A percentile compares a stretch with the other conserved stretches of the same genome.
phyloP scores from a whole-genome alignment of 73 alveolate species.

The Tetrahymena malaccensis region DNA sequence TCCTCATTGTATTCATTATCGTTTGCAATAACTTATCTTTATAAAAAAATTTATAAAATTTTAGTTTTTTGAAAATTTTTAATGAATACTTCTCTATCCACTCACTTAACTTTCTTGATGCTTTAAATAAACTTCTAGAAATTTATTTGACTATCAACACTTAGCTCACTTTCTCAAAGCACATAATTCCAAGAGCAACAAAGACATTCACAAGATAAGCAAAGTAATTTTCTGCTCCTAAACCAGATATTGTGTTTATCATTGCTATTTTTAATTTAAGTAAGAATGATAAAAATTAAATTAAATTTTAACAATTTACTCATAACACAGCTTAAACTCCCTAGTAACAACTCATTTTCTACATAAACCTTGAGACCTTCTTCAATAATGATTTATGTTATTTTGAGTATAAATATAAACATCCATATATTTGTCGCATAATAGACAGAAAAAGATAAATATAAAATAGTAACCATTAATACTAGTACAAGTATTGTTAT shows the following conservation, averaged over 20 bases:
- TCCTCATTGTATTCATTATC: not conserved
- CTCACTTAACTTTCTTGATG: not conserved
- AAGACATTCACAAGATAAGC: not conserved
- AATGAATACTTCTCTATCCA: not conserved
- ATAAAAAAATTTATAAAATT: not conserved
- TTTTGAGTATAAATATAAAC: constrained; percentile 59
- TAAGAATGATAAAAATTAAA: no score
- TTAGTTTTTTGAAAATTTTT: not conserved
- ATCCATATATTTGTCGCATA: constrained; percentile 60
- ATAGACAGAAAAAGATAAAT: constrained; percentile 60
- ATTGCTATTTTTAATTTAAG: not conserved
- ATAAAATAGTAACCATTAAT: constrained; percentile 39
- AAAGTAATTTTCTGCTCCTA: not conserved
- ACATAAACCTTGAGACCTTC: constrained; percentile 41
- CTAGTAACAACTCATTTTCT: constrained; percentile 54
- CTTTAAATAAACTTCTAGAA: not conserved
- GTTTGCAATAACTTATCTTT: not conserved
- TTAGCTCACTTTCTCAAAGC: not conserved
- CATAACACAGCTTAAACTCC: not conserved
- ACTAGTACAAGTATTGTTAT: constrained; percentile 50
- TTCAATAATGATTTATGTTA: constrained; percentile 61
- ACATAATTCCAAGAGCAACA: not conserved
- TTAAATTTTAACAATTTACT: not conserved
- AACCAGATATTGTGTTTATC: not conserved
- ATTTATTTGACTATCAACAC: not conserved